Evolutionary conservation across 805 yeast genomes (phyloP), one percentile per base, ranked within the genome.

Genomic region (Wickerhamomyces silvicola): DNA sequence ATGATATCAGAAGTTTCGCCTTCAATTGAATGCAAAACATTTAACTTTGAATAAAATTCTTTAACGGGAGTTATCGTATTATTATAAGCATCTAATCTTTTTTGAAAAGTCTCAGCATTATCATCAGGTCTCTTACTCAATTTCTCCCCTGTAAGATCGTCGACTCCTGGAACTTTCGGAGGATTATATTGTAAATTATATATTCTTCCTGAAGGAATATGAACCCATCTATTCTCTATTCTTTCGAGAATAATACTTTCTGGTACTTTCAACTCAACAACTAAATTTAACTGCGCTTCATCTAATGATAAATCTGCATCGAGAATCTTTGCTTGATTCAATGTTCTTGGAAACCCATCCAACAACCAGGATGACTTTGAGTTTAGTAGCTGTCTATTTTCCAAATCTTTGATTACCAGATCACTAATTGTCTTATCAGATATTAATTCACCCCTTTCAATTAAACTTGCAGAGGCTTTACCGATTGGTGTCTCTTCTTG

Each of bases 321-420:
- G 23, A 86, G 59, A 8, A 65, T 68, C 24, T 54, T 50, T 0
- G 96, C 96, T 57, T 88, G 97, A 4, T 57, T 59, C 13, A 62
- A 50, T 0, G 92, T 90, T 40, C 97, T 66, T 5, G 97, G 97
- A 49, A 87, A 90, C 26, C 97, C 97, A 54, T 88, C 97, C 30
- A 90, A 62, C 19, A 88, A 62, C 84, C 94, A 88, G 6, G 76
- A 60, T 2, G 76, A 43, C 2, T 57, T 33, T 0, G 57, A 27
- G 22, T 60, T 56, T 13, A 77, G 60, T 68, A 79, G 72, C 7
- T 56, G 46, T 6, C 56, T 48, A 6, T 40, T 33, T 7, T 43
- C 32, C 35, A 86, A 55, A 31, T 81, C 79, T 10, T 52, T 39
- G 2, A 67, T 62, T 2, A 86, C 71, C 19, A 86, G 50, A 3